Base-by-base conservation (phyloP, 495 filamentous ascomycete genomes). In the Penicillium herquei region DNA sequence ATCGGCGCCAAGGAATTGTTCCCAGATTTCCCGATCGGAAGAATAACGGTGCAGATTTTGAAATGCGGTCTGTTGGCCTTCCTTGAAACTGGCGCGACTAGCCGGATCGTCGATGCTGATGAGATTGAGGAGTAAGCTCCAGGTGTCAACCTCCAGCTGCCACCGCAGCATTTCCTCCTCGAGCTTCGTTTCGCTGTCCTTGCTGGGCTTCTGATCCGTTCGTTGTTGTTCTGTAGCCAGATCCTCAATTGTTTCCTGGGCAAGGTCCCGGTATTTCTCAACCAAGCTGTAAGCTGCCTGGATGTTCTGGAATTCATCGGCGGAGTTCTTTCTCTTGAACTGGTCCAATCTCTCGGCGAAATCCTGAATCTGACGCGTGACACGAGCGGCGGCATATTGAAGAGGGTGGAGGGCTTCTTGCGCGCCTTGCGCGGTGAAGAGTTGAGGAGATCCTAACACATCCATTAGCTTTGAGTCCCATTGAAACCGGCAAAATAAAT, bases 141-240 rank as follows among this genome's bases (percentile, higher is more conserved):
- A 98, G 14, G 90, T 94, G 59, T 94, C 90, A 51, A 86, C 83
- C 68, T 92, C 89, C 43, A 85, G 59, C 63, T 90, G 79, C 80
- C 87, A 83, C 47, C 81, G 72, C 46, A 78, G 72, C 32, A 88
- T 62, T 43, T 92, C 87, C 45, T 85, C 78, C 39, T 84, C 76
- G 44, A 69, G 58, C 39, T 70, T 69, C 10, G 58, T 30, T 33
- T 74, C 71, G 9, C 59, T 50, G 57, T 63, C 62, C 54, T 62
- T 32, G 66, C 59, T 59, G 63, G 65, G 60, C 54, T 51, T 66
- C 65, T 40, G 59, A 18, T 52, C 70, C 69, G 66, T 33, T 72
- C 70, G 41, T 73, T 35, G 7, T 66, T 75, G 16, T 65, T 62
- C 37, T 77, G 69, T 72, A 9, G 66, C 57, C 13, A 75, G 66